A percentile compares a stretch with the other conserved stretches of the same genome.
These are phyloP conservation scores for Nemania sp. DNA, from an alignment of 2,329 filamentous ascomycete genomes.

Conservation along the genomic window DNA sequence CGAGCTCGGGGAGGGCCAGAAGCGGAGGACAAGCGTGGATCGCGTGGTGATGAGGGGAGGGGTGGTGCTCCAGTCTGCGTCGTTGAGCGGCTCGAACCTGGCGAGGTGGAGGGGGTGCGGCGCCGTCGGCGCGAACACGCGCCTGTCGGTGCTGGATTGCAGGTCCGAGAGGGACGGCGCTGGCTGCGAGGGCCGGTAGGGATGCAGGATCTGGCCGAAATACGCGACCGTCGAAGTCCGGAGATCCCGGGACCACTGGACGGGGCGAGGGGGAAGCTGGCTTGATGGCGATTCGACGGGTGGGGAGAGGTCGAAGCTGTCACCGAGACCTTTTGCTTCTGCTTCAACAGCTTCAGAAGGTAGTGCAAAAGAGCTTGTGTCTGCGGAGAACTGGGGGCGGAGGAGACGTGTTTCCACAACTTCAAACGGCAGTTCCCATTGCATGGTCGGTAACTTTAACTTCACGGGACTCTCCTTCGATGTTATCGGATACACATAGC, in stretches of 20 bases:
- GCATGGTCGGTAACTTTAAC: conserved; percentile 12
- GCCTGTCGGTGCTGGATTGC: conserved; percentile 32
- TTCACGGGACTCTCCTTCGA: not conserved
- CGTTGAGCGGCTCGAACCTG: conserved; percentile 37
- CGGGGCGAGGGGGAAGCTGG: conserved; percentile 16
- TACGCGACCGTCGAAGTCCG: conserved; percentile 45
- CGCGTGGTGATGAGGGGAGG: conserved; percentile 31
- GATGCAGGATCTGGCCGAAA: conserved; percentile 56
- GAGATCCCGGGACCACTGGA: conserved; percentile 33
- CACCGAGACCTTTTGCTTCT: too few species aligned
- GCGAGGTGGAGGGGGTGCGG: conserved; percentile 54
- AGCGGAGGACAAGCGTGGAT: conserved; percentile 51
- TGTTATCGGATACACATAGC: conserved; percentile 36
- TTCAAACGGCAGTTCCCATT: conserved; percentile 31
- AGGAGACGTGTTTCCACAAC: conserved; percentile 2
- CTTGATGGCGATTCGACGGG: too few species aligned
- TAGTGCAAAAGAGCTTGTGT: not conserved
- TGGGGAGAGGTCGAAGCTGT: too few species aligned
- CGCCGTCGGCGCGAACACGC: conserved; percentile 50
- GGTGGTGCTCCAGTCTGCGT: conserved; percentile 29
- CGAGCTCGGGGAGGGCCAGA: conserved; percentile 44
- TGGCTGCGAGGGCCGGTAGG: conserved; percentile 15
- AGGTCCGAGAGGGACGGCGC: conserved; percentile 21
- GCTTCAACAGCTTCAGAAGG: too few species aligned
- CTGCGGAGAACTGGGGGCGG: not conserved